Evolutionary conservation across 768 basidiomycete species (phyloP).

Genomic region (Calvatia gigantea): DNA sequence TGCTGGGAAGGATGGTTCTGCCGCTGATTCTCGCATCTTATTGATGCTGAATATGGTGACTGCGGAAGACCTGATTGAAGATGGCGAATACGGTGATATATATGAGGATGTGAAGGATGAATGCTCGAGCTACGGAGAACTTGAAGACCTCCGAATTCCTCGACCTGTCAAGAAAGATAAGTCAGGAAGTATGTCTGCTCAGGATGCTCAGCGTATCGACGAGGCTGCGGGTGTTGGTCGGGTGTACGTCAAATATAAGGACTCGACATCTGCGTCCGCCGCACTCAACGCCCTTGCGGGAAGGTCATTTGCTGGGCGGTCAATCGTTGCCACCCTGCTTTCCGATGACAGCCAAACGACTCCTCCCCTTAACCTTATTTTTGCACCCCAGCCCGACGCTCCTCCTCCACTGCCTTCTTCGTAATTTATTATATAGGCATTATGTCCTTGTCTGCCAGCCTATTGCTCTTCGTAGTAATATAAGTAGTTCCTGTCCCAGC

Average conservation of each 20-base stretch:
- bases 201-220: conserved; percentile 71
- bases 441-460: not conserved
- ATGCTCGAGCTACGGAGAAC: conserved; percentile 73
- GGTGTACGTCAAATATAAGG: conserved; percentile 87
- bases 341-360: conserved; percentile 84
- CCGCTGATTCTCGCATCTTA: conserved; percentile 74
- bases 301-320: conserved; percentile 80
- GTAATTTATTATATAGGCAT: not conserved
- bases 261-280: conserved; percentile 54
- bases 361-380: conserved; percentile 77
- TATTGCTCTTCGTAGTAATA: conserved; percentile 4
- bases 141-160: conserved; percentile 86
- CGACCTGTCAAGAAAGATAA: conserved; percentile 86
- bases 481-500: not conserved
- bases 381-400: conserved; percentile 80
- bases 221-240: conserved; percentile 92
- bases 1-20: conserved; percentile 55
- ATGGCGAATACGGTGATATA: conserved; percentile 91
- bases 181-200: conserved; percentile 60
- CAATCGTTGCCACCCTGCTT: conserved; percentile 82
- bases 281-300: conserved; percentile 90
- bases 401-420: conserved; percentile 69
- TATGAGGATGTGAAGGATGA: conserved; percentile 94
- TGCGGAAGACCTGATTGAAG: conserved; percentile 84
- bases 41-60: conserved; percentile 99